Evolutionary conservation across 805 yeast genomes (phyloP).

Genomic region (Zygosaccharomyces siamensis): DNA sequence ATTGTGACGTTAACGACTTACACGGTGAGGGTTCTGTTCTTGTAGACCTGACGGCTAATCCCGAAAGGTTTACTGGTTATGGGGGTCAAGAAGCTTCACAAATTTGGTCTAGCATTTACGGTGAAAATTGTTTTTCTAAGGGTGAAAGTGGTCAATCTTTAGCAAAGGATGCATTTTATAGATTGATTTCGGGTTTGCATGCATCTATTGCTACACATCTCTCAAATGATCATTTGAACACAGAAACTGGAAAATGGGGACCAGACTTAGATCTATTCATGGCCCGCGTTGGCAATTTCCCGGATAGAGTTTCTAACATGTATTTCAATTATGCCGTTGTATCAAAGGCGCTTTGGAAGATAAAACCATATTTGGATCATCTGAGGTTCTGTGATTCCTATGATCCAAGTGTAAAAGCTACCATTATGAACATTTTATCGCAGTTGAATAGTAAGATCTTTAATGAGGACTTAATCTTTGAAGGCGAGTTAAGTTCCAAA

Average conservation of each 20-base stretch:
- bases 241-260: constrained; percentile 70
- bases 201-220: constrained; percentile 92
- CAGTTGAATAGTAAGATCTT: constrained; percentile 38
- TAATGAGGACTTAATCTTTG: constrained; percentile 48
- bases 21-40: constrained; percentile 67
- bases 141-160: constrained; percentile 54
- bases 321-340: constrained; percentile 91
- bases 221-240: constrained; percentile 72
- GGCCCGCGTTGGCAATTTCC: constrained; percentile 83
- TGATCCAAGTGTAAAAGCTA: constrained; percentile 43
- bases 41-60: constrained; percentile 82
- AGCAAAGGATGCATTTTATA: constrained; percentile 84
- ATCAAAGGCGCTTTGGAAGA: constrained; percentile 71
- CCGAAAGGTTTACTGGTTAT: constrained; percentile 95
- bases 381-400: constrained; percentile 45
- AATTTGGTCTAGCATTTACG: constrained; percentile 90
- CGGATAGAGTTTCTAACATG: constrained; percentile 83
- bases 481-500: constrained; percentile 40
- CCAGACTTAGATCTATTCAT: constrained; percentile 80
- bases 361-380: constrained; percentile 47
- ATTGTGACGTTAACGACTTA: constrained; percentile 60
- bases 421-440: constrained; percentile 39
- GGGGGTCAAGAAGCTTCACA: constrained; percentile 87
- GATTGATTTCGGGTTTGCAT: constrained; percentile 88
- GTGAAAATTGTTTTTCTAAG: constrained; percentile 77